Base-by-base conservation (phyloP, 352 stramenopile genomes). In the Pythium grandisporangium region DNA sequence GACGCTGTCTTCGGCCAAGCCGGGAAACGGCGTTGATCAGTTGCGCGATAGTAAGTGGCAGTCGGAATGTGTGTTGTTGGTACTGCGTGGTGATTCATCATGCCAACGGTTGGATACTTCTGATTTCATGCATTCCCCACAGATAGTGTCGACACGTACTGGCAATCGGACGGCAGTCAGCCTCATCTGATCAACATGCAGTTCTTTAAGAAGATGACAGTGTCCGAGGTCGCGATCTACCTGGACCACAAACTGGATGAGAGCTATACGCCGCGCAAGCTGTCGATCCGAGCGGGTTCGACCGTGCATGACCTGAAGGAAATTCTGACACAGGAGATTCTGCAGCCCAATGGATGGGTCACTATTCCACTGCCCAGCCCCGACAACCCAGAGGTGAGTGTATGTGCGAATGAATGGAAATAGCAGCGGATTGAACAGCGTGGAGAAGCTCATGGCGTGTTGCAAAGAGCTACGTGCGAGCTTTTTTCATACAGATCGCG, bases 171-270 rank as follows among this genome's bases (percentile, higher is more conserved):
- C 48, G 82, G 82, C 29, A 59, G 74, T 14, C 94, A 98, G 61
- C 95, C 96, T 21, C 96, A 99, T 55, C 70, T 96, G 37, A 97
- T 99, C 59, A 98, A 97, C 66, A 92, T 99, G 41, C 92, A 98
- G 64, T 99, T 99, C 64, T 74, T 84, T 40, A 81, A 86, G 55
- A 96, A 98, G 55, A 93, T 93, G 61, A 84, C 82, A 5, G 70
- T 99, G 16, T 84, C 73, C 16, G 89, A 98, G 54, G 73, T 99
- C 25, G 86, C 88, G 23, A 55, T 99, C n/a, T 98, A 98, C 55
- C 66, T 99, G 13, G 93, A 99, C 69, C 98, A 97, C 70, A 96
- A 88, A 48, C 65, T 98, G 20, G 95, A 99, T 56, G 95, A 99
- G 70, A 97, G 87, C 55, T 99, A 99, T 61, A 99, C 96, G 8